Conservation (phyloP, 1,284 basidiomycete genomes). For the Marasmius fiardii region DNA sequence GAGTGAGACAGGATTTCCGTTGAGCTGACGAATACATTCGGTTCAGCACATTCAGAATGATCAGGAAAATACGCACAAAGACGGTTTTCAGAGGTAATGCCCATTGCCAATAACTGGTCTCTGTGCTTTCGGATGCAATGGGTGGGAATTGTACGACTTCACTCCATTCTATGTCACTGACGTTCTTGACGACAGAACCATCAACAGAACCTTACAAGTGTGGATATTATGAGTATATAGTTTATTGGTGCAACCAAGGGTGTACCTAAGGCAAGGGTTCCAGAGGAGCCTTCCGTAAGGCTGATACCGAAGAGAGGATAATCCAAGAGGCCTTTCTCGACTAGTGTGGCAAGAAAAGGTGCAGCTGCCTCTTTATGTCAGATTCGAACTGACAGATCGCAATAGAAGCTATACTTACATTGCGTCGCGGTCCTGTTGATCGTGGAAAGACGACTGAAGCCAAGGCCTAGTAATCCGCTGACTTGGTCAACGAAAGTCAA, state of each 20-base stretch:
- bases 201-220: constrained; percentile 63
- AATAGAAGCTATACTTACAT: constrained; percentile 36
- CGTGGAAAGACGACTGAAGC: constrained; percentile 68
- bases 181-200: constrained; percentile 57
- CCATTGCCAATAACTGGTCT: constrained; percentile 82
- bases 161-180: constrained; percentile 64
- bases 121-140: constrained; percentile 47
- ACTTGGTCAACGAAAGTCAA: constrained; percentile 57
- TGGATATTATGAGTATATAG: not conserved
- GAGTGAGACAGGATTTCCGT: constrained; percentile 52
- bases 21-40: constrained; percentile 43
- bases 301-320: constrained; percentile 74
- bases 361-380: constrained; percentile 41
- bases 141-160: constrained; percentile 72
- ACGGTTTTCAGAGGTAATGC: constrained; percentile 61
- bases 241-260: not conserved
- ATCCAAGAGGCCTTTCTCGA: constrained; percentile 57
- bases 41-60: constrained; percentile 1
- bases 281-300: constrained; percentile 54
- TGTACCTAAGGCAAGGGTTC: constrained; percentile 62
- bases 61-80: constrained; percentile 38
- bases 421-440: constrained; percentile 46
- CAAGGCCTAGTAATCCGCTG: constrained; percentile 71
- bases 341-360: constrained; percentile 61
- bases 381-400: constrained; percentile 3